These are phyloP conservation scores for Tieghemostelium lacteum DNA, from an alignment of 78 protist genomes.

Conservation along the genomic window DNA sequence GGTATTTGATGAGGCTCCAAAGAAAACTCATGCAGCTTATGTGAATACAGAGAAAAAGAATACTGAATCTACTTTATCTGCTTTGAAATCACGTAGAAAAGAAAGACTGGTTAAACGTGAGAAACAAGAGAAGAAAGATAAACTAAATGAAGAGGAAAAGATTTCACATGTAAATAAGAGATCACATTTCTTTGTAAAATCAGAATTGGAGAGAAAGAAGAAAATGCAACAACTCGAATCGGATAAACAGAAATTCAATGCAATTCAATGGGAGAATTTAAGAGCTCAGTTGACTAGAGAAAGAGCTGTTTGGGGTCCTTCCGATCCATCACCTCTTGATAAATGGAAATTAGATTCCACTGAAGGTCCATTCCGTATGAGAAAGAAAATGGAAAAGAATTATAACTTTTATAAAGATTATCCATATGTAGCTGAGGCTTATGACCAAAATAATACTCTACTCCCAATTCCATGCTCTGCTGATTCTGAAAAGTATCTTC, in stretches of 20 bases:
- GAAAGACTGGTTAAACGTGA: constrained; percentile 10
- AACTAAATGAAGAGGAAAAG: constrained; percentile 11
- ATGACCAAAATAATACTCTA: constrained; percentile 25
- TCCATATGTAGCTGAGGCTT: constrained; percentile 60
- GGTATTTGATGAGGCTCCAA: constrained; percentile 67
- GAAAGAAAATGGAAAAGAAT: constrained; percentile 79
- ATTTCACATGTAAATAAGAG: constrained; percentile 33
- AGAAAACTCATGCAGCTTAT: constrained; percentile 1
- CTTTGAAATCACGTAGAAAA: constrained; percentile 11
- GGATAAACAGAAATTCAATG: constrained; percentile 68
- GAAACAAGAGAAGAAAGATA: constrained; percentile 10
- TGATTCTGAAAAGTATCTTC: constrained; percentile 27
- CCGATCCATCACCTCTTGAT: constrained; percentile 47
- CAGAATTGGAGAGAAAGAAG: constrained; percentile 45
- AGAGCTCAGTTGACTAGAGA: constrained; percentile 67
- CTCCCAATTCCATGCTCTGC: constrained; percentile 59
- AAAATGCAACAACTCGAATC: constrained; percentile 44
- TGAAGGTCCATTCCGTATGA: constrained; percentile 80
- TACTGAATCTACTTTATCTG: constrained; percentile 8
- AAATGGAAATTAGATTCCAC: constrained; percentile 81
- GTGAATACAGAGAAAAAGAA: constrained; percentile 8
- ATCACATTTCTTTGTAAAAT: constrained; percentile 36
- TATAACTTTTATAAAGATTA: constrained; percentile 62
- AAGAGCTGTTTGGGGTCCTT: constrained; percentile 78
- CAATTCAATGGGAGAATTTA: constrained; percentile 62